Base-by-base conservation (phyloP, 202 grass and related monocot genomes). In the Hordeum pubiflorum region DNA sequence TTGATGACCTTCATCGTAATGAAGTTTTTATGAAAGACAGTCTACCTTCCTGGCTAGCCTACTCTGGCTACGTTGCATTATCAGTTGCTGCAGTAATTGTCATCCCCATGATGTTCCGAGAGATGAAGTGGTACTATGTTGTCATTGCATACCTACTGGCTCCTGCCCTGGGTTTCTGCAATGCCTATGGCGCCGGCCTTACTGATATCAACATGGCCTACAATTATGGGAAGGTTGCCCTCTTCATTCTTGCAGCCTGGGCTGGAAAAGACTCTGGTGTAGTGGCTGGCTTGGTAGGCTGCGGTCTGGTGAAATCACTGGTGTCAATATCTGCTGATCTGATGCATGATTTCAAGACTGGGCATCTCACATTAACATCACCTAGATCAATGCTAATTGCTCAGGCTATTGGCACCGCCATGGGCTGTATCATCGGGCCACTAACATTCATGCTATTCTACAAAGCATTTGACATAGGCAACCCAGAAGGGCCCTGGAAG, bases 161-260 rank as follows among this genome's bases (percentile, higher is more conserved):
- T 29, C 95, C 95, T 15, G 80, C 88, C 20, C 83, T 97, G 20
- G 90, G 95, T 33, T 97, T 97, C 82, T 97, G 95, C 84, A 97
- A 97, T 26, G 95, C 95, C 50, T 97, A 97, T 60, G 95, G 95
- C 4, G 77, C 95, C 6, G 95, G 95, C 10, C 92, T 97, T 67
- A 97, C 95, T 14, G 95, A 97, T 65, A 97, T 97, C n/a, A 94
- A 94, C 80, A 94, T 97, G 95, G 95, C 95, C 52, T 97, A 97
- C 62, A 97, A 94, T 62, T 97, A 97, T 80, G 92, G 92, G 58
- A 97, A 97, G 69, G 86, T 97, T 23, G 84, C 86, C 4, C 90
- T 97, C 43, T 97, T 94, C 75, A 89, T 93, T 80, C 86, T 97
- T 32, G 95, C 92, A 69, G 88, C 94, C 15, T 91, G 80, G 76